These are phyloP conservation scores for Claviceps monticola DNA, from an alignment of 2,329 filamentous ascomycete genomes.

Conservation along the genomic window DNA sequence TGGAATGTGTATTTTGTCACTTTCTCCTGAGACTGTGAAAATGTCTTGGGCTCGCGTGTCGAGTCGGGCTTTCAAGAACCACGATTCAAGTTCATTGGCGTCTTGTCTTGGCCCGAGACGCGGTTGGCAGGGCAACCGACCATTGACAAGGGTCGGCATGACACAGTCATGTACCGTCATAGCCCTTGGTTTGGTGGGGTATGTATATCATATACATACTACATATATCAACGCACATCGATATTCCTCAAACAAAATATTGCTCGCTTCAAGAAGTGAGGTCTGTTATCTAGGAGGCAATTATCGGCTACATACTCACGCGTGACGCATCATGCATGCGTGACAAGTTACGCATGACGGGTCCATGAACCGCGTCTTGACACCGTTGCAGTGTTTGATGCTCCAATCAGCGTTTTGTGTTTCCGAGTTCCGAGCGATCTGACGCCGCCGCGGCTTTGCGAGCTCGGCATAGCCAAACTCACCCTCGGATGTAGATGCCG, in stretches of 20 bases:
- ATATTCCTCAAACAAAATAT: too few relatives aligned
- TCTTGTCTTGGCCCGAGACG: not conserved
- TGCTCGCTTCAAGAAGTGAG: too few relatives aligned
- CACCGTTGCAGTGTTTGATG: too few relatives aligned
- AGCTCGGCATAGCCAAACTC: not conserved
- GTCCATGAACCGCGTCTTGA: too few relatives aligned
- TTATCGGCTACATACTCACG: too few relatives aligned
- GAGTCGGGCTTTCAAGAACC: not conserved
- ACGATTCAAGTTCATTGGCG: not conserved
- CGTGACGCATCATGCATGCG: too few relatives aligned
- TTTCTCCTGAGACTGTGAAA: not conserved
- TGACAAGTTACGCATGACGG: too few relatives aligned
- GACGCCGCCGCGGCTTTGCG: not conserved
- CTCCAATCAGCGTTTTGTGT: too few relatives aligned
- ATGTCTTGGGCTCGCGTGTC: slow-evolving; percentile 1
- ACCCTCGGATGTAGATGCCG: slow-evolving; percentile 14
- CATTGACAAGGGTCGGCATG: not conserved
- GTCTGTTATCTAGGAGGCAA: too few relatives aligned
- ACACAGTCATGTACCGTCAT: not conserved
- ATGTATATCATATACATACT: too few relatives aligned
- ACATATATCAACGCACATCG: too few relatives aligned
- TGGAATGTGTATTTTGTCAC: slow-evolving; percentile 4
- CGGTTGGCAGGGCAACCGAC: slow-evolving; percentile 4
- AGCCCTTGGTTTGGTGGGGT: too few relatives aligned
- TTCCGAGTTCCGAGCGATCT: not conserved